These are phyloP conservation scores for Rhodotorula sp. DNA, from an alignment of 1,284 basidiomycete genomes.

Conservation along the genomic window DNA sequence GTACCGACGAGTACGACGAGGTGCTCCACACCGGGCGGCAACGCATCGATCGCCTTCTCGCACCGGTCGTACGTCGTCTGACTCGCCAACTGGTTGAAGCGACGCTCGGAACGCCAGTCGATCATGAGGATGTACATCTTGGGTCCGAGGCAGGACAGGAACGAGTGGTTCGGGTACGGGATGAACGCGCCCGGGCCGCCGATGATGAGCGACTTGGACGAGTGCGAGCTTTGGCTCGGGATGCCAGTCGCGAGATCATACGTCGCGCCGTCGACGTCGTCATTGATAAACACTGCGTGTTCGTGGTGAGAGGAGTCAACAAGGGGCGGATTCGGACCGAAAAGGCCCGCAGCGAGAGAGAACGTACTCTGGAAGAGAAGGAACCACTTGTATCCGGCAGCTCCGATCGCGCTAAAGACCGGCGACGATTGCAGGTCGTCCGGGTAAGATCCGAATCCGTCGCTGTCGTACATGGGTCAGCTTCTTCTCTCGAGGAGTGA, in stretches of 20 bases:
- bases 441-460: constrained; percentile 62
- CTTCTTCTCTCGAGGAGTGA: too few species aligned
- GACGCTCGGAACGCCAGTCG: constrained; percentile 81
- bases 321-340: too few species aligned
- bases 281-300: constrained; percentile 43
- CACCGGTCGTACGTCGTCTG: constrained; percentile 66
- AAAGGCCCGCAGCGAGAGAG: too few species aligned
- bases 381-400: constrained; percentile 72
- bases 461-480: constrained; percentile 1
- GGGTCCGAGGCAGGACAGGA: constrained; percentile 58
- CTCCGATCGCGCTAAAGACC: constrained; percentile 60
- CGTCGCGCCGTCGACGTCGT: constrained; percentile 69
- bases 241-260: constrained; percentile 57
- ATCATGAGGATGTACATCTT: constrained; percentile 61
- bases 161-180: constrained; percentile 74
- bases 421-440: constrained; percentile 75
- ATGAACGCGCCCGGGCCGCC: constrained; percentile 74
- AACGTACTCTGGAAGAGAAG: constrained; percentile 75
- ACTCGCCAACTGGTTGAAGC: constrained; percentile 73
- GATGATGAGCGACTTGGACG: constrained; percentile 56
- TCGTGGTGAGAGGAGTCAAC: too few species aligned
- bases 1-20: constrained; percentile 73
- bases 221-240: constrained; percentile 10
- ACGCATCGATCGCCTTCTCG: constrained; percentile 55
- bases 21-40: constrained; percentile 72